Base-by-base conservation (phyloP, 2,329 filamentous ascomycete species). In the Phaeosphaeria sp. region DNA sequence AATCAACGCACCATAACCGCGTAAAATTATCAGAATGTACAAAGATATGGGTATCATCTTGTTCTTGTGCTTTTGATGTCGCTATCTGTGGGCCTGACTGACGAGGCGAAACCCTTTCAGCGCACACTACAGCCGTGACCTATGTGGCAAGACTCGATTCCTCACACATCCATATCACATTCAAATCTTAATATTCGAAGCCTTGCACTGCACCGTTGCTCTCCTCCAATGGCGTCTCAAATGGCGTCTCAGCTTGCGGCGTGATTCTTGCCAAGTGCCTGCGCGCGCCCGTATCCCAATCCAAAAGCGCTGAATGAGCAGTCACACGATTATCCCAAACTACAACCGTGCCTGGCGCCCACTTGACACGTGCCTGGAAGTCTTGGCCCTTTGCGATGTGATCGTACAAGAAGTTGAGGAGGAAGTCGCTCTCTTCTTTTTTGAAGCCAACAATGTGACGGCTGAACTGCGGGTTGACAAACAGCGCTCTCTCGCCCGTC, bases 311-410 rank as follows among this genome's bases (percentile, higher is more conserved):
- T 6, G 90, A 90, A 76, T 96, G 92, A 65, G 87, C 85, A 10
- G 90, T 93, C 0, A 93, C 86, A 30, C 91, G 83, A 79, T 94
- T 95, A 75, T 95, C 92, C 91, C 91, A 96, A 0, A 94, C 87
- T 1, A 95, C 90, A 1, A 96, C 91, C 0, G 90, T 94, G n/a
- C 87, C 85, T 44, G 87, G 83, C 66, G 87, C 87, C 92, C 92
- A 96, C 75, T 89, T 90, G 50, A 96, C 84, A 22, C 90, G 85
- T 5, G 83, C 83, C 66, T 93, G 90, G 74, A 92, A 86, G 71
- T 93, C 90, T 50, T 89, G 86, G 20, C 89, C 89, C 42, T 85
- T 83, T 0, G 88, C 89, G 52, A 92, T 87, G 69, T 93, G 90
- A 69, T 92, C 86, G 73, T 89, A 92, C 17, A 93, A 78, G 80